Conservation (phyloP, 345 rosid genomes). For the Acer yangbiense region DNA sequence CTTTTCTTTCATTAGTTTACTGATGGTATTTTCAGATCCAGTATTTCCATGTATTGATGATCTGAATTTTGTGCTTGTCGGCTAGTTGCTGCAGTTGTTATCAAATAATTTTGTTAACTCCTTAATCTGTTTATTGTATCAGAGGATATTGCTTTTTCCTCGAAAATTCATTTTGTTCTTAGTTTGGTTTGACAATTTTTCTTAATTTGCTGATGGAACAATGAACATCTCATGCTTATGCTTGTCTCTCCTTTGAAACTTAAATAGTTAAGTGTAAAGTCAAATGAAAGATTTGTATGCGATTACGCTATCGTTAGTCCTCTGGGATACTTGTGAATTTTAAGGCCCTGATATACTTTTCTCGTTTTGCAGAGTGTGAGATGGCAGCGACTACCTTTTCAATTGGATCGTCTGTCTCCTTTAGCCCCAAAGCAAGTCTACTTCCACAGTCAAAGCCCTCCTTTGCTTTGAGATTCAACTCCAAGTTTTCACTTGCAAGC, state of each 20-base stretch:
- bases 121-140: no score
- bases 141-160: no score
- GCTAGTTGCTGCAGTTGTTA: background rate
- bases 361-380: slow-evolving; percentile 23
- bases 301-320: background rate
- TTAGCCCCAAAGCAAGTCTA: slow-evolving; percentile 43
- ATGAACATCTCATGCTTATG: background rate
- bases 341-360: background rate
- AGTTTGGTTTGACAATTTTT: background rate
- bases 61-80: background rate
- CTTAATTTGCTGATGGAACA: background rate
- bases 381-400: slow-evolving; percentile 78
- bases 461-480: slow-evolving; percentile 36
- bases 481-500: slow-evolving; percentile 42
- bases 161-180: no score
- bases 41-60: background rate
- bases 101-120: background rate
- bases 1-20: background rate
- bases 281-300: no score
- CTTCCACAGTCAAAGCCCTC: slow-evolving; percentile 48
- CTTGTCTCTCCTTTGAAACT: background rate
- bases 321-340: background rate
- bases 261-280: background rate
- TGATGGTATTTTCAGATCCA: background rate
- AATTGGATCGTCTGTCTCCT: slow-evolving; percentile 51